Evolutionary conservation across 352 stramenopile genomes (phyloP), one percentile per base, ranked within the genome.

Genomic region (Phytophthora uliginosa): DNA sequence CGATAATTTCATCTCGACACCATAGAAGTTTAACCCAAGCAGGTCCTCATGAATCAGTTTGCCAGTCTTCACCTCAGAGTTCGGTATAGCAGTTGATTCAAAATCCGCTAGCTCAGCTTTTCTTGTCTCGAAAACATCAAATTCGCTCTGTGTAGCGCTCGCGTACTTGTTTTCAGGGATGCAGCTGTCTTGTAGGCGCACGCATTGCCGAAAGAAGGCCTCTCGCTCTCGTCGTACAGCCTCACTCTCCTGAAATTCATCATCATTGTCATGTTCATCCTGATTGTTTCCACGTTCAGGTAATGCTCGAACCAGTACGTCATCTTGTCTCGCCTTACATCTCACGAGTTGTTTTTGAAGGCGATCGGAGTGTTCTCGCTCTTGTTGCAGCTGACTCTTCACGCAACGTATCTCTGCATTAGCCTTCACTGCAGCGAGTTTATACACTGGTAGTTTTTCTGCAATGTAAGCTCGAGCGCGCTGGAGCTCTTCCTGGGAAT

Each of bases 311-410:
- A 62, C 68, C 8, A 54, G 20, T 45, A 71, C 59, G 36, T 72
- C 53, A 15, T 79, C 45, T 66, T 69, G 61, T n/a, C 66, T 76
- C 6, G 73, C 72, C 31, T 75, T 75, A 17, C 54, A 78, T 6
- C 36, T 48, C 15, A 77, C 70, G 8, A 85, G 18, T 56, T 85
- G 69, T 8, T 56, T 63, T 33, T 79, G 69, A 10, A 85, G 65
- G 12, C 20, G 52, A 58, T 85, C 73, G 6, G 70, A 81, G 9
- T 87, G 66, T 5, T 18, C 47, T 51, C 71, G 63, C 26, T 87
- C 80, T 47, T 87, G 69, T 7, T 71, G 50, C 18, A 87, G 55
- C 47, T 87, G 80, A 24, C 75, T 85, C 36, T 69, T 69, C 12
- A 79, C 73, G 24, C 74, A 84, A 20, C 71, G 59, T 0, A 87